Base-by-base conservation (phyloP, 495 filamentous ascomycete species). In the Penicillium bovifimosum region DNA sequence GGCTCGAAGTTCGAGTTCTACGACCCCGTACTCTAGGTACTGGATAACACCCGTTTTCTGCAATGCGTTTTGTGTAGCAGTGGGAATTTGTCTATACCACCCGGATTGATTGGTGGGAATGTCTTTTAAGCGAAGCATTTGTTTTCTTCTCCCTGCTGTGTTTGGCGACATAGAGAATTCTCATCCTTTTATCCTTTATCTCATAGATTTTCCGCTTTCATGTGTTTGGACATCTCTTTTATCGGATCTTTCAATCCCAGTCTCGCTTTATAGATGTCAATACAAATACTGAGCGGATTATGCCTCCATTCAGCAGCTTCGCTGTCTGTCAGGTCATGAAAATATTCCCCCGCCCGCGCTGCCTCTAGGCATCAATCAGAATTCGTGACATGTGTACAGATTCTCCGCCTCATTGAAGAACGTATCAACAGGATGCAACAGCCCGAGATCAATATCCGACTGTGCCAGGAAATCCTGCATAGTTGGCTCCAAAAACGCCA, bases 401-500 rank as follows among this genome's bases (percentile, higher is more conserved):
- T 62, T 69, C 56, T 71, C 72, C 10, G 60, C 58, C 28, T 75
- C 70, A 31, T 58, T 68, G 46, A 73, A 63, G 47, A 70, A 73
- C 7, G 67, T 65, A 64, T 75, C 72, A 42, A 73, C 69, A 6
- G 71, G 68, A 55, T 73, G 65, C 41, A 72, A 41, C 26, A 71
- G 44, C 3, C 72, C 70, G 36, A 75, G 39, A 54, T 72, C 70
- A 16, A 75, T 65, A 60, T 75, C 67, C 16, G 69, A 71, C 62
- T 75, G 72, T 27, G 72, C 72, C 1, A 75, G 55, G 24, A 75
- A 75, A 35, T 73, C 67, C 53, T 75, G 70, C 72, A 75, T 75
- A 6, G 70, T 75, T 32, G 72, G 72, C 46, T 75, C 70, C 46
- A 75, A 47, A 36, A 75, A 75, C 17, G 72, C 63, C 72, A 75